These are phyloP conservation scores for Penicillium turbatum DNA, from an alignment of 495 filamentous ascomycete genomes.

Conservation along the genomic window DNA sequence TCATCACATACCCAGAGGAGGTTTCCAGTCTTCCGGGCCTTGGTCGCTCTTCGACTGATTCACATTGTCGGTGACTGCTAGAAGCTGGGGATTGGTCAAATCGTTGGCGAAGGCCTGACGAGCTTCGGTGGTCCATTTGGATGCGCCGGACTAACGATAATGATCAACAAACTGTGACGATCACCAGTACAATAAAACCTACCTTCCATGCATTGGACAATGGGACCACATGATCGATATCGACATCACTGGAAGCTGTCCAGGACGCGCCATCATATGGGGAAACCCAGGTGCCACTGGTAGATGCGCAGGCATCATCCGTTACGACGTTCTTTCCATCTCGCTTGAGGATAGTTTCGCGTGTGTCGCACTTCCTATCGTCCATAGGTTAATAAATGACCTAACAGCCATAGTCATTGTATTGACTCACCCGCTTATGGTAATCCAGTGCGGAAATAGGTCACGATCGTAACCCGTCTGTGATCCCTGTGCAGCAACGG, in stretches of 20 bases:
- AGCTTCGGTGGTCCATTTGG: slow-evolving; percentile 53
- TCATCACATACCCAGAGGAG: slow-evolving; percentile 48
- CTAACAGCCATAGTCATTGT: not conserved
- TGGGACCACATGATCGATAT: slow-evolving; percentile 76
- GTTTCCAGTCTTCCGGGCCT: slow-evolving; percentile 71
- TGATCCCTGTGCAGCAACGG: slow-evolving; percentile 49
- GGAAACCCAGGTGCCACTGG: slow-evolving; percentile 57
- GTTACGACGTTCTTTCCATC: slow-evolving; percentile 56
- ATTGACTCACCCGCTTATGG: slow-evolving; percentile 33
- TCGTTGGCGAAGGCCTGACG: slow-evolving; percentile 71
- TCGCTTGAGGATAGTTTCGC: slow-evolving; percentile 64
- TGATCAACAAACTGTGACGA: not conserved
- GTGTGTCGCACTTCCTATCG: slow-evolving; percentile 56
- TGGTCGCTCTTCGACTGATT: slow-evolving; percentile 66
- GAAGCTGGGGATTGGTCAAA: slow-evolving; percentile 61
- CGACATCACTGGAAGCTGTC: slow-evolving; percentile 60
- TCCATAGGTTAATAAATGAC: too few relatives aligned
- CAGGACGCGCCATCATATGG: slow-evolving; percentile 68
- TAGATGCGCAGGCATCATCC: slow-evolving; percentile 50
- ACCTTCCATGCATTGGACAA: slow-evolving; percentile 72
- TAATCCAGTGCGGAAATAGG: slow-evolving; percentile 66
- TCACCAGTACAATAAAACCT: slow-evolving; percentile 8
- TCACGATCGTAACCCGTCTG: slow-evolving; percentile 55
- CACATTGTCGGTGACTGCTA: slow-evolving; percentile 70
- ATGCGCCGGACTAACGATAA: slow-evolving; percentile 37